Conservation (phyloP, 352 stramenopile species). For the Pythium phragmiticola region DNA sequence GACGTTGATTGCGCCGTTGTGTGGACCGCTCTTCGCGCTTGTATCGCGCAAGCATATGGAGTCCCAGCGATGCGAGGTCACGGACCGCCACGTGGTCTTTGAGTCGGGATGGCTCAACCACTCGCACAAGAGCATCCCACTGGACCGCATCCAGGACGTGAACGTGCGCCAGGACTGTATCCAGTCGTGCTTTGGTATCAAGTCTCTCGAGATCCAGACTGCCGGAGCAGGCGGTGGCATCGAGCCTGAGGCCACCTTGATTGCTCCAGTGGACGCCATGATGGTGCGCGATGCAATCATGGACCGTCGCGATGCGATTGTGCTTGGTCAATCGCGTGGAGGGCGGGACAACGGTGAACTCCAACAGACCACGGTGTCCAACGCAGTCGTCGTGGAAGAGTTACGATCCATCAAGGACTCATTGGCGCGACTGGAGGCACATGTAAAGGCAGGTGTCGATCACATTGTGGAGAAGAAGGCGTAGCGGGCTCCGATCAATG, state of each 20-base stretch:
- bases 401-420: constrained; percentile 21
- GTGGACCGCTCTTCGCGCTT: constrained; percentile 24
- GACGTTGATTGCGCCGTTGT: constrained; percentile 18
- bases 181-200: constrained; percentile 34
- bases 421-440: constrained; percentile 21
- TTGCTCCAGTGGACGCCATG: constrained; percentile 34
- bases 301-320: constrained; percentile 39
- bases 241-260: constrained; percentile 28
- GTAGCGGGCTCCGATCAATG: background rate
- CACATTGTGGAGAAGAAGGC: constrained; percentile 8
- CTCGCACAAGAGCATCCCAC: constrained; percentile 42
- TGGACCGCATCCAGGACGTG: constrained; percentile 53
- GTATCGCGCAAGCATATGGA: constrained; percentile 33
- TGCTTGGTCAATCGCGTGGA: constrained; percentile 24
- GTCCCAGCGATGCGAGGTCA: constrained; percentile 38
- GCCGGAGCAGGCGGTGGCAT: constrained; percentile 23
- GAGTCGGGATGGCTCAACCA: constrained; percentile 42
- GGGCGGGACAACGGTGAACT: constrained; percentile 7
- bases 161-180: constrained; percentile 40
- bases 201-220: constrained; percentile 44
- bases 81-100: constrained; percentile 38
- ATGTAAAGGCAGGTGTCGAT: constrained; percentile 22
- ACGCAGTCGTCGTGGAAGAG: constrained; percentile 17
- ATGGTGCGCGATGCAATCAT: constrained; percentile 44
- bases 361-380: background rate